Percentiles rank a stretch among this genome's conserved stretches.
Conservation (phyloP, 305 asterid genomes). For the Fraxinus platypoda region DNA sequence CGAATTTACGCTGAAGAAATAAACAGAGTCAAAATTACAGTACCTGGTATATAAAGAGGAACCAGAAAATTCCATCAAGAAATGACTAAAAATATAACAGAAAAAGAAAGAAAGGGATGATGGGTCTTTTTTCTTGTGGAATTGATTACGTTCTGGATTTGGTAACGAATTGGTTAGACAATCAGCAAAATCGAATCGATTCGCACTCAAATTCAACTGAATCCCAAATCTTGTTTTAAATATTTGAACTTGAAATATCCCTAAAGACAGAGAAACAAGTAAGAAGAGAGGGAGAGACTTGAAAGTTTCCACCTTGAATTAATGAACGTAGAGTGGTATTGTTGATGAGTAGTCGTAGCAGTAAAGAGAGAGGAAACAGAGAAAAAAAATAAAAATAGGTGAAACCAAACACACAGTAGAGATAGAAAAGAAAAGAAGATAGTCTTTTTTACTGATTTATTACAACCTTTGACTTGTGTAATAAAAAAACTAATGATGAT, state of each 20-base stretch:
- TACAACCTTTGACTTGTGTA: background rate
- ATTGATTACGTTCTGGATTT: conserved; percentile 40
- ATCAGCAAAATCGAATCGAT: conserved; percentile 29
- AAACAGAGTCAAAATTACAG: conserved; percentile 26
- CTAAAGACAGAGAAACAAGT: conserved; percentile 5
- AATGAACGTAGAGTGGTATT: conserved; percentile 45
- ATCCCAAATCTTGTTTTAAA: background rate
- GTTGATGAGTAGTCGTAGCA: conserved; percentile 36
- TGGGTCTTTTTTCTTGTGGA: conserved; percentile 28
- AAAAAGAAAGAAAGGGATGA: conserved; percentile 14
- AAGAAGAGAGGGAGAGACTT: conserved; percentile 24
- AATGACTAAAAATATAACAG: conserved; percentile 4
- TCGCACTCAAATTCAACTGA: conserved; percentile 18
- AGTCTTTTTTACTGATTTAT: background rate
- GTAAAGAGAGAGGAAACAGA: conserved; percentile 21
- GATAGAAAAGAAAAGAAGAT: background rate
- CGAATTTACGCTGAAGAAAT: conserved; percentile 9
- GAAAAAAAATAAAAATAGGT: conserved; percentile 9
- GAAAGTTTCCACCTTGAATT: conserved; percentile 38
- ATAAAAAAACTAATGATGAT: background rate
- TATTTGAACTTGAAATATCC: conserved; percentile 21
- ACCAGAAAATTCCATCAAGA: conserved; percentile 39
- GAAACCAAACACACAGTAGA: conserved; percentile 14
- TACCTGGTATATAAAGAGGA: conserved; percentile 49
- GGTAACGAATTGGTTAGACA: conserved; percentile 25